These are phyloP conservation scores for Coniophora puteana DNA, from an alignment of 1,284 basidiomycete genomes.

Conservation along the genomic window DNA sequence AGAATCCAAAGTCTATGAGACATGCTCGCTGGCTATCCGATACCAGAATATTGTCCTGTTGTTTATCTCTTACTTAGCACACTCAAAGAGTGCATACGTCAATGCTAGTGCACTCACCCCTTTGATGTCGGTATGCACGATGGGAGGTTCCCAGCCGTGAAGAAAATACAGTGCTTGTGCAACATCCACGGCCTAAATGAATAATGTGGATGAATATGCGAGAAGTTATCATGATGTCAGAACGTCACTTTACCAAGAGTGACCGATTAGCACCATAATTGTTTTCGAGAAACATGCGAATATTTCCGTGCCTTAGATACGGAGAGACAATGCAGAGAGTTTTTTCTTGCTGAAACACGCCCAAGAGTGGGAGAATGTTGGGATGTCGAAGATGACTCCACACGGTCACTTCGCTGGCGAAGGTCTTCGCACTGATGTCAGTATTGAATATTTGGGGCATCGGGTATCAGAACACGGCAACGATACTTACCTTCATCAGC, in stretches of 20 bases:
- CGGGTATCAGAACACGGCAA: too few species aligned
- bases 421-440: constrained; percentile 12
- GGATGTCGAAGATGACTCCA: constrained; percentile 22
- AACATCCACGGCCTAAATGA: constrained; percentile 22
- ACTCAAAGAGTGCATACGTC: too few species aligned
- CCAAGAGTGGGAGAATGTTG: constrained; percentile 25
- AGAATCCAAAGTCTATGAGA: too few species aligned
- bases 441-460: too few species aligned
- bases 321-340: constrained; percentile 33
- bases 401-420: constrained; percentile 26
- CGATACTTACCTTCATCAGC: too few species aligned
- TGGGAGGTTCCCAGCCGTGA: constrained; percentile 25
- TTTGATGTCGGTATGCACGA: constrained; percentile 38
- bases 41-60: too few species aligned
- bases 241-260: constrained; percentile 20
- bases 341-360: constrained; percentile 11
- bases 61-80: too few species aligned
- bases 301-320: constrained; percentile 33
- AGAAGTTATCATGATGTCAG: constrained; percentile 1
- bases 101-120: constrained; percentile 23
- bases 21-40: too few species aligned
- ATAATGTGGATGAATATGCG: background rate
- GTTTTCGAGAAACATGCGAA: constrained; percentile 22
- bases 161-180: constrained; percentile 31
- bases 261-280: constrained; percentile 16